Percentiles rank a stretch among this genome's conserved stretches.
phyloP scores from a whole-genome alignment of 2,329 filamentous ascomycete genomes.

The Coniochaeta sp. region DNA sequence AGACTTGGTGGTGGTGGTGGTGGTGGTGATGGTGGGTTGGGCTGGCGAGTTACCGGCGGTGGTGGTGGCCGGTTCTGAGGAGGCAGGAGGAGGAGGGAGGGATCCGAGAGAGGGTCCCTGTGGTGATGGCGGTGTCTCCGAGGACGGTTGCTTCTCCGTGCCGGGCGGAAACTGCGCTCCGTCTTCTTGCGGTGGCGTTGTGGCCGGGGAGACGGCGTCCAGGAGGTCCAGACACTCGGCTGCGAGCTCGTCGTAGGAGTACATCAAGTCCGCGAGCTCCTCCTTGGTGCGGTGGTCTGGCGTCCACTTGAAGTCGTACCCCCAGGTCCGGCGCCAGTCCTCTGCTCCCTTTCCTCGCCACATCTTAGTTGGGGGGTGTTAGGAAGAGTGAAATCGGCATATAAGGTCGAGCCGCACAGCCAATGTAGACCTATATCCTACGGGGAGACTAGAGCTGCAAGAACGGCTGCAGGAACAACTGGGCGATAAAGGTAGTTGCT shows the following conservation, averaged over 20 bases:
- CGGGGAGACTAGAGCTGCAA: too few relatives aligned
- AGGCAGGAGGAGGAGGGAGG: not conserved
- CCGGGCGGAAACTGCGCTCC: too few relatives aligned
- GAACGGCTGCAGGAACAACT: not conserved
- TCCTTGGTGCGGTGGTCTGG: constrained; percentile 53
- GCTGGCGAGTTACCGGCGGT: not conserved
- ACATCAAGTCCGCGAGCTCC: constrained; percentile 52
- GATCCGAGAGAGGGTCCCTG: not conserved
- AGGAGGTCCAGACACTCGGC: constrained; percentile 59
- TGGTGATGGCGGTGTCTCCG: not conserved
- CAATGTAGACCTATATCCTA: not conserved
- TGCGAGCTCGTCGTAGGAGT: constrained; percentile 61
- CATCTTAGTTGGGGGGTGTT: not conserved
- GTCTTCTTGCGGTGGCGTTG: not conserved
- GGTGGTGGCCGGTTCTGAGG: not conserved
- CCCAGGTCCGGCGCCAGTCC: constrained; percentile 38
- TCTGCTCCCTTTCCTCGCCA: constrained; percentile 8
- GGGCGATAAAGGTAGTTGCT: not conserved
- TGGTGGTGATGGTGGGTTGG: not conserved
- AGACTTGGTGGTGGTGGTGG: not conserved
- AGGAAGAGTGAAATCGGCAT: not conserved
- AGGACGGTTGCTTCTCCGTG: not conserved
- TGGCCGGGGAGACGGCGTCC: constrained; percentile 48
- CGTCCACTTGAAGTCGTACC: constrained; percentile 64
- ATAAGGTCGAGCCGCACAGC: not conserved